Evolutionary conservation across 176 grass and related monocot genomes (phyloP).

Genomic region (Rhynchospora breviuscula): DNA sequence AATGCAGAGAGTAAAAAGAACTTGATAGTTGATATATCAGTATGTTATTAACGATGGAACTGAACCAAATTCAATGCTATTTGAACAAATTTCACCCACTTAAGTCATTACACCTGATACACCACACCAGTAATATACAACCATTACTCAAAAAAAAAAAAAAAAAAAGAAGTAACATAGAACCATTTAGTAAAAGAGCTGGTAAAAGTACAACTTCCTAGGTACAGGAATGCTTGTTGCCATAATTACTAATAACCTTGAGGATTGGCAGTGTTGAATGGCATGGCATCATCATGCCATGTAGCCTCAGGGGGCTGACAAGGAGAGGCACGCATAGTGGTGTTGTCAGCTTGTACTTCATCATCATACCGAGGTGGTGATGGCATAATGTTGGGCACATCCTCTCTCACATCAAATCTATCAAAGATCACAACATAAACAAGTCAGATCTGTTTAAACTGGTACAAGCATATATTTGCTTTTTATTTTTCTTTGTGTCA

Average conservation of each 20-base stretch:
- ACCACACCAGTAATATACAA: not conserved
- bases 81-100: not conserved
- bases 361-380: slow-evolving; percentile 50
- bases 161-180: no score
- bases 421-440: not conserved
- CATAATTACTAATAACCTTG: not conserved
- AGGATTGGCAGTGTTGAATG: not conserved
- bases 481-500: slow-evolving; percentile 6
- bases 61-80: not conserved
- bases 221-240: not conserved
- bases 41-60: not conserved
- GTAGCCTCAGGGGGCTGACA: slow-evolving; percentile 37
- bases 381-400: slow-evolving; percentile 43
- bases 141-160: no score
- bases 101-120: not conserved
- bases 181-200: not conserved
- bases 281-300: slow-evolving; percentile 1
- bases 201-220: not conserved
- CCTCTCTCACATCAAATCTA: slow-evolving; percentile 94
- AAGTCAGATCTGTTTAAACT: slow-evolving; percentile 19
- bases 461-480: slow-evolving; percentile 3
- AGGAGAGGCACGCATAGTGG: slow-evolving; percentile 18
- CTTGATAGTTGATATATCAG: not conserved
- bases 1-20: not conserved
- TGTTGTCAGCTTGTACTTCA: slow-evolving; percentile 15